Percentiles rank a stretch among this genome's conserved stretches.
Conservation (phyloP, 306 rosid genomes). For the Malus domestica region DNA sequence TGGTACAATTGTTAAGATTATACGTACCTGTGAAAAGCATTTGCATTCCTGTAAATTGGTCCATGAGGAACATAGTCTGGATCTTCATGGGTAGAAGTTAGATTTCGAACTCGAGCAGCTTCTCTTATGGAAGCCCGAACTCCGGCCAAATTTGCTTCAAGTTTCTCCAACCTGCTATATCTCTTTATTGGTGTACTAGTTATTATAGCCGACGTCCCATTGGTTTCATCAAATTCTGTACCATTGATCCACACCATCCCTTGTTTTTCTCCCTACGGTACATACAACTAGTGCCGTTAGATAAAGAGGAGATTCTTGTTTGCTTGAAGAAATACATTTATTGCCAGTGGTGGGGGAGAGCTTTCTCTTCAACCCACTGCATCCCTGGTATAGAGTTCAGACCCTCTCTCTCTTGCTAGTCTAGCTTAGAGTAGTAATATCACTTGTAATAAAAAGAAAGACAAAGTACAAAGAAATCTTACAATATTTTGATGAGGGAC, state of each 20-base stretch:
- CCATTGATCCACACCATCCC: neutral
- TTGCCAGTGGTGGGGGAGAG: neutral
- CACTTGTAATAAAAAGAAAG: neutral
- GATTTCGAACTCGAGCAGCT: conserved; percentile 29
- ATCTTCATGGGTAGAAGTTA: conserved; percentile 25
- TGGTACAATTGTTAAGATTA: neutral
- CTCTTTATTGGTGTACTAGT: neutral
- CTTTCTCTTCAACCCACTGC: no score
- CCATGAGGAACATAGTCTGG: conserved; percentile 35
- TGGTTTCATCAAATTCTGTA: neutral
- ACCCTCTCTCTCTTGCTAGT: no score
- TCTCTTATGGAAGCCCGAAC: conserved; percentile 31
- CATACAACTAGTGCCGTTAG: no score
- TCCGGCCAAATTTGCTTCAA: conserved; percentile 32
- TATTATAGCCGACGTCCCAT: neutral
- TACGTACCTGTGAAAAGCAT: conserved; percentile 39
- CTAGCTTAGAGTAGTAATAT: no score
- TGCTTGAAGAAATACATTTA: neutral
- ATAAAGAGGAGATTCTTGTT: no score
- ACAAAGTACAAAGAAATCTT: neutral
- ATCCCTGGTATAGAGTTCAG: no score
- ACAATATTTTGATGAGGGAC: neutral
- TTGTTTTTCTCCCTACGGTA: conserved; percentile 6
- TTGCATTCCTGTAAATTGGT: conserved; percentile 36
- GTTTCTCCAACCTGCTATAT: conserved; percentile 14